Evolutionary conservation across 2,329 filamentous ascomycete genomes (phyloP).

Genomic region (Chrysoporthe puriensis): DNA sequence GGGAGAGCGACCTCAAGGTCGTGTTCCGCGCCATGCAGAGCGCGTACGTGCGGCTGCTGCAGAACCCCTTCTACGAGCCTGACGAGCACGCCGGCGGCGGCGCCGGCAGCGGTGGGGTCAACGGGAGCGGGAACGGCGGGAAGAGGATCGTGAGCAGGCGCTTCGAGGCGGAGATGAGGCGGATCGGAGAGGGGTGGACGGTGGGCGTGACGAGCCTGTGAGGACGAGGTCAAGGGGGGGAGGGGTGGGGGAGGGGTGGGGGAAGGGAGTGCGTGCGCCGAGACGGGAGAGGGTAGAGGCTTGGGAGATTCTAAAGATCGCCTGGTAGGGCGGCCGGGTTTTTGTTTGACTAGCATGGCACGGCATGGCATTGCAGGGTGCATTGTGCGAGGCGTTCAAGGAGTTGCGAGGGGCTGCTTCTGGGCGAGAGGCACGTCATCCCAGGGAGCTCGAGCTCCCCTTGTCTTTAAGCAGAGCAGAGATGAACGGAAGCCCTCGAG

Average conservation of each 20-base stretch:
- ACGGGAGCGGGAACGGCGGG: constrained; percentile 69
- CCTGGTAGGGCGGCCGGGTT: too few relatives aligned
- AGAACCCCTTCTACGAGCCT: constrained; percentile 94
- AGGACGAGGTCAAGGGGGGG: constrained; percentile 29
- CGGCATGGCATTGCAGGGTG: not conserved
- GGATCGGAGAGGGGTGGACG: constrained; percentile 84
- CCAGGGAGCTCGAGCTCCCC: not conserved
- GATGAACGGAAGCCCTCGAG: not conserved
- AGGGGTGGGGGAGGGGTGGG: too few relatives aligned
- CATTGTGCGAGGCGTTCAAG: constrained; percentile 16
- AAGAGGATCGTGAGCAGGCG: constrained; percentile 78
- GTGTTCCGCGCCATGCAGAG: constrained; percentile 91
- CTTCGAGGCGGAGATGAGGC: constrained; percentile 81
- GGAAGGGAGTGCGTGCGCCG: too few relatives aligned
- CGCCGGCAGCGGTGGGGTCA: constrained; percentile 47
- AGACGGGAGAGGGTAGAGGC: too few relatives aligned
- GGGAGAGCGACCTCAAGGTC: constrained; percentile 85
- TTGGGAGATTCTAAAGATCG: too few relatives aligned
- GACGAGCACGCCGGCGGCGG: constrained; percentile 72
- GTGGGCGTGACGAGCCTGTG: constrained; percentile 69
- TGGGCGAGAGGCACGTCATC: not conserved
- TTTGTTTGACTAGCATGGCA: not conserved
- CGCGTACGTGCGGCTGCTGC: constrained; percentile 85
- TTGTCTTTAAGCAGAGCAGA: not conserved
- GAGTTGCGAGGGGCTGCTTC: not conserved